Evolutionary conservation across 768 basidiomycete genomes (phyloP).

Genomic region (Termitomyces sp.): DNA sequence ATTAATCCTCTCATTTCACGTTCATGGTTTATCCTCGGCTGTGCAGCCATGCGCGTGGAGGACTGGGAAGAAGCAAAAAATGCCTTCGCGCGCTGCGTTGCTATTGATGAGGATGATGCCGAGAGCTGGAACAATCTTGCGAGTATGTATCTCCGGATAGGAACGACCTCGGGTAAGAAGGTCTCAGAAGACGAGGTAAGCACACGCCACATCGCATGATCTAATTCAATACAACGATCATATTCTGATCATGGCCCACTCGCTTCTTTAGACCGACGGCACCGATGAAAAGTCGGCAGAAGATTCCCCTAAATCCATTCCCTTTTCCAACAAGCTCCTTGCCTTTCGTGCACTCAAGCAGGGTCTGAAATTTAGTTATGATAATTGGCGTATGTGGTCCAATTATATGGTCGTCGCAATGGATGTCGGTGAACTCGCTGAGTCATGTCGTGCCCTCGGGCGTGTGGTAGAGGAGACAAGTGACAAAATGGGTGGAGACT

Average conservation of each 20-base stretch:
- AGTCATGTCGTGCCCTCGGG: conserved; percentile 77
- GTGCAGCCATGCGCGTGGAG: conserved; percentile 77
- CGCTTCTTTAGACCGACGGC: not conserved
- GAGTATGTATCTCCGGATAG: conserved; percentile 86
- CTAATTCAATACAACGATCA: not conserved
- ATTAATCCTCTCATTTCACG: conserved; percentile 88
- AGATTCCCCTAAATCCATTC: conserved; percentile 28
- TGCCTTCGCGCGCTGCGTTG: conserved; percentile 81
- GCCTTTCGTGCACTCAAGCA: conserved; percentile 92
- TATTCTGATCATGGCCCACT: not conserved
- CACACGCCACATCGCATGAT: conserved; percentile 2
- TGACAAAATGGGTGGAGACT: conserved; percentile 38
- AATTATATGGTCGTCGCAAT: conserved; percentile 95
- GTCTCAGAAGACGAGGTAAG: conserved; percentile 18
- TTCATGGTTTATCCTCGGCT: conserved; percentile 97
- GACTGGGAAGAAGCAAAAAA: conserved; percentile 80
- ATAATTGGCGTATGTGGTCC: conserved; percentile 97
- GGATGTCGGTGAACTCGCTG: conserved; percentile 88
- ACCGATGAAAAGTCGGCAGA: not conserved
- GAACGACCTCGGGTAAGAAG: conserved; percentile 23
- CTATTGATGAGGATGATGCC: conserved; percentile 91
- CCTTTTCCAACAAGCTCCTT: conserved; percentile 73
- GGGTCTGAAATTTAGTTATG: conserved; percentile 77
- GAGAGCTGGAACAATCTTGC: conserved; percentile 99
- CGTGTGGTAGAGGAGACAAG: conserved; percentile 79